These are phyloP conservation scores for Trichophyton schoenleinii DNA, from an alignment of 2,329 filamentous ascomycete species.

Conservation along the genomic window DNA sequence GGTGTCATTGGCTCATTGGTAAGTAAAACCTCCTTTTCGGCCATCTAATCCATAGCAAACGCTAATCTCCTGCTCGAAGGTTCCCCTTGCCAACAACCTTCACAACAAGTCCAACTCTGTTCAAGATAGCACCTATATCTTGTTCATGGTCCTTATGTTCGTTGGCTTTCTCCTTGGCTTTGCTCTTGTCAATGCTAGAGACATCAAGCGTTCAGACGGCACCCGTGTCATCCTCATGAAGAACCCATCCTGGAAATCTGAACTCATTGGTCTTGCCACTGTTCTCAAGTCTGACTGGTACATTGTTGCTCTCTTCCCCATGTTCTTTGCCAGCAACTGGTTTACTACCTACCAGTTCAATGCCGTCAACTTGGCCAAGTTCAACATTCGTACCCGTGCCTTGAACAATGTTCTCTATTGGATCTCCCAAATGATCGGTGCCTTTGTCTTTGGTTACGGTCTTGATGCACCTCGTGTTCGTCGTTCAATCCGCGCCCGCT, in stretches of 20 bases:
- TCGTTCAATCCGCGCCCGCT: conserved; percentile 56
- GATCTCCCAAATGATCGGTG: conserved; percentile 63
- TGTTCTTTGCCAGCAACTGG: conserved; percentile 70
- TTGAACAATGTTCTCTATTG: conserved; percentile 73
- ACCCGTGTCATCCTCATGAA: conserved; percentile 77
- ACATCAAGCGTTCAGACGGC: conserved; percentile 63
- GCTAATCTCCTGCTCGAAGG: conserved; percentile 15
- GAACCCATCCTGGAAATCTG: conserved; percentile 73
- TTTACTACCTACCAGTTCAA: conserved; percentile 75
- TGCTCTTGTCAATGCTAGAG: conserved; percentile 56
- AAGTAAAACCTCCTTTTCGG: conserved; percentile 19
- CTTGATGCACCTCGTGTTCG: conserved; percentile 51
- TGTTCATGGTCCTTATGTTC: conserved; percentile 70
- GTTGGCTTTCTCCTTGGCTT: conserved; percentile 57
- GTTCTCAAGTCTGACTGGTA: conserved; percentile 59
- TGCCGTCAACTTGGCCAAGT: conserved; percentile 55
- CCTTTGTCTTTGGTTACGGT: conserved; percentile 56
- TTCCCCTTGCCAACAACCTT: conserved; percentile 37
- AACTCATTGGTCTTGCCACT: conserved; percentile 62
- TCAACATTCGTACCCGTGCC: conserved; percentile 62
- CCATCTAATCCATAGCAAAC: neutral
- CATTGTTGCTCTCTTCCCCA: conserved; percentile 64
- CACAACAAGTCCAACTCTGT: conserved; percentile 30
- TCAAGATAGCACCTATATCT: conserved; percentile 70
- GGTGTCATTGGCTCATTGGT: conserved; percentile 71